A percentile compares a stretch with the other conserved stretches of the same genome.
phyloP scores from a whole-genome alignment of 768 basidiomycete species.

The Infundibulicybe gibba region DNA sequence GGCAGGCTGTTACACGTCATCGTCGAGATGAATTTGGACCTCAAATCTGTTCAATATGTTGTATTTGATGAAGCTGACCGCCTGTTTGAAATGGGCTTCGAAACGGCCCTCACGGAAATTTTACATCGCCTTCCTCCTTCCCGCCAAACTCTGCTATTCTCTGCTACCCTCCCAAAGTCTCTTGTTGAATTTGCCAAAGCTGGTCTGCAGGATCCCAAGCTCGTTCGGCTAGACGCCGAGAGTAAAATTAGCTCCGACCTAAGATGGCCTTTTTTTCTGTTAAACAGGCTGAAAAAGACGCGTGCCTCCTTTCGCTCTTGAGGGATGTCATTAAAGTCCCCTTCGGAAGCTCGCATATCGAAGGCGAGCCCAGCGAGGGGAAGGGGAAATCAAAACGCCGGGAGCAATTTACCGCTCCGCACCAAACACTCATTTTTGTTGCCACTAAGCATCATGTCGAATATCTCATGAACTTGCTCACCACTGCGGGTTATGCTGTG shows the following conservation, averaged over 20 bases:
- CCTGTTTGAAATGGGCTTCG: slow-evolving; percentile 98
- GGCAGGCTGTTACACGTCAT: slow-evolving; percentile 95
- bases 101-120: slow-evolving; percentile 87
- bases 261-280: slow-evolving; percentile 91
- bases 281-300: slow-evolving; percentile 92
- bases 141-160: slow-evolving; percentile 93
- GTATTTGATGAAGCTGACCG: slow-evolving; percentile 99
- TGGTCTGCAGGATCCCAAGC: slow-evolving; percentile 88
- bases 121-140: slow-evolving; percentile 80
- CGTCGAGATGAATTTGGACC: slow-evolving; percentile 94
- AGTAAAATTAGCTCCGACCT: slow-evolving; percentile 94
- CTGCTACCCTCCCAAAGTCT: slow-evolving; percentile 93
- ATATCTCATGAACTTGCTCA: slow-evolving; percentile 78
- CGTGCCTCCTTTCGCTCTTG: slow-evolving; percentile 77
- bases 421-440: slow-evolving; percentile 92
- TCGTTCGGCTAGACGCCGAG: slow-evolving; percentile 95
- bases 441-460: slow-evolving; percentile 99
- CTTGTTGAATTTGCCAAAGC: slow-evolving; percentile 99
- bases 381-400: slow-evolving; percentile 50
- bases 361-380: slow-evolving; percentile 25
- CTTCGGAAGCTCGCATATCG: slow-evolving; percentile 34
- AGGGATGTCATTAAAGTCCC: slow-evolving; percentile 88
- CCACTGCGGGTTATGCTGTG: slow-evolving; percentile 79
- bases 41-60: slow-evolving; percentile 83
- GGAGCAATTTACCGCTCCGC: slow-evolving; percentile 57